Base-by-base conservation (phyloP, 345 rosid species). In the Gossypium australe region DNA sequence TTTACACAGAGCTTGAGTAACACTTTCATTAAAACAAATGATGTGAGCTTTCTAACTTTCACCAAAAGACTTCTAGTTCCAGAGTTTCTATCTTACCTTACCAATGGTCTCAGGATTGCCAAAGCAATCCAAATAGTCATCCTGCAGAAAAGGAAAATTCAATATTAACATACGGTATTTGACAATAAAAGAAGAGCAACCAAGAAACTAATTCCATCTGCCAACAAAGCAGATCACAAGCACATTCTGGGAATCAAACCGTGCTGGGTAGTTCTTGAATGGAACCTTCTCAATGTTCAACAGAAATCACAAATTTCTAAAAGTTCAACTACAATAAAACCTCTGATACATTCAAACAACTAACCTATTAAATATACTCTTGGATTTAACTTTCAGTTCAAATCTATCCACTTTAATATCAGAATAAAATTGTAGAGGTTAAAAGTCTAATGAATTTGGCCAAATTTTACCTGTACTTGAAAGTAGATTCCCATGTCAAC, bases 101-200 rank as follows among this genome's bases (percentile, higher is more conserved):
- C 97, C 96, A 75, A 88, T 89, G 22, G 86, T 78, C 77, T 85
- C 82, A 3, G 94, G 94, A 80, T 86, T 85, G 57, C 96, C 97
- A 58, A 84, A 92, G 80, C 94, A 92, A 83, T 92, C 97, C 83
- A 90, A 80, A 83, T 85, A 90, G 81, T 92, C 95, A 82, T 90
- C 96, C 96, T 92, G 59, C 84, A 82, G 18, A 68, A 45, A 48
- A 58, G 38, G 51, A 53, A 76, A 11, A n/a, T 7, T 65, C 63
- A 7, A 74, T 18, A 44, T 60, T 20, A 45, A 24, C 27, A 70
- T 49, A 51, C 24, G 16, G 25, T 18, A 25, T 3, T 22, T 16
- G 14, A 24, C 20, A 27, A 52, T 22, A 68, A 44, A 16, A 69
- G 20, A 69, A 51, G 18, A 18, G 69, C 51, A n/a, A 41, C 67